phyloP scores from a whole-genome alignment of 2,329 filamentous ascomycete species.

The Thielaviopsis musarum region DNA sequence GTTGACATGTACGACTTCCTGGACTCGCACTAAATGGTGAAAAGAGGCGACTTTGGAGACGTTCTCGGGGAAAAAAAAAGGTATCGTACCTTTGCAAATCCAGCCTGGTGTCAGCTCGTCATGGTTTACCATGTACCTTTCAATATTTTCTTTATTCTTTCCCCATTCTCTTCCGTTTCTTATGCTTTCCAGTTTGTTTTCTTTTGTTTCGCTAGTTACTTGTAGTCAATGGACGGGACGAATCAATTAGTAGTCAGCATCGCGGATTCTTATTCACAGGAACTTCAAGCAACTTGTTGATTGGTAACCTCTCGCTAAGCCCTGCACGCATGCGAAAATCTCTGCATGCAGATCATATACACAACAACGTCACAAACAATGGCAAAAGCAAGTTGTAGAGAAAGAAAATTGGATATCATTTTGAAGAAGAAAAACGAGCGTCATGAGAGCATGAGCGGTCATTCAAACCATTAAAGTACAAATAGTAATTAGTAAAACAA shows the following conservation, averaged over 20 bases:
- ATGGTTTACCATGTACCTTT: not conserved
- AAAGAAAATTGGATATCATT: conserved; percentile 6
- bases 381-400: not conserved
- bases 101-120: not conserved
- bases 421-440: not conserved
- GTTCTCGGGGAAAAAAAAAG: too few relatives aligned
- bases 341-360: not conserved
- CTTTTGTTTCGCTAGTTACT: not conserved
- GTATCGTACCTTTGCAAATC: not conserved
- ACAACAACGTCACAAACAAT: not conserved
- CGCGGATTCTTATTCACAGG: too few relatives aligned
- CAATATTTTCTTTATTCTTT: not conserved
- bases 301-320: not conserved
- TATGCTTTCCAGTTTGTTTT: not conserved
- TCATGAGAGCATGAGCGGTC: not conserved
- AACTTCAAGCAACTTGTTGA: not conserved
- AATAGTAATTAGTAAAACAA: not conserved
- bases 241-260: too few relatives aligned
- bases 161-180: not conserved
- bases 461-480: not conserved
- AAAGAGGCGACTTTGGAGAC: not conserved
- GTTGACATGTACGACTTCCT: not conserved
- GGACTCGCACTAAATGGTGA: not conserved
- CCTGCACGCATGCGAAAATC: too few relatives aligned
- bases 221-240: too few relatives aligned